Conservation (phyloP, 805 yeast genomes). For the Candida easanensis region DNA sequence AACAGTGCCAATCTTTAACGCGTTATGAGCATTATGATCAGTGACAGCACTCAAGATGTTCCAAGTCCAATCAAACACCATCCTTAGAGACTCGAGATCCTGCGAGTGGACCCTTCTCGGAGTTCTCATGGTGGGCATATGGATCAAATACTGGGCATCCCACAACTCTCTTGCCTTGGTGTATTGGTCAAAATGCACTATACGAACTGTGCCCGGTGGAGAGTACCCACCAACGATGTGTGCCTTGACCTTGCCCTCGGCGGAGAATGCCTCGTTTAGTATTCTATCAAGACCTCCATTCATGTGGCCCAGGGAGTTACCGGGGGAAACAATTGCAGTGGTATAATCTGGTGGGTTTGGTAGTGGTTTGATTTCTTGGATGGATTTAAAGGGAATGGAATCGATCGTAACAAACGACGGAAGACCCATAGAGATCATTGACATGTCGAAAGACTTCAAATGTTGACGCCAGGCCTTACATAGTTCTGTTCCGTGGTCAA, state of each 20-base stretch:
- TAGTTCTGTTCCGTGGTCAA: neutral
- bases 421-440: neutral
- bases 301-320: slow-evolving; percentile 38
- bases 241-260: slow-evolving; percentile 27
- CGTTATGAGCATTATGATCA: neutral
- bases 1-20: slow-evolving; percentile 12
- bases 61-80: slow-evolving; percentile 40
- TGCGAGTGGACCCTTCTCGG: slow-evolving; percentile 25
- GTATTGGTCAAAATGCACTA: slow-evolving; percentile 2
- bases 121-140: slow-evolving; percentile 40
- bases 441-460: slow-evolving; percentile 4
- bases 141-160: slow-evolving; percentile 31
- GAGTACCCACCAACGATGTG: slow-evolving; percentile 19
- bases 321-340: slow-evolving; percentile 38
- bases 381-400: neutral
- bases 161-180: slow-evolving; percentile 24
- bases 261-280: slow-evolving; percentile 29
- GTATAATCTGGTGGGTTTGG: neutral
- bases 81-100: slow-evolving; percentile 14
- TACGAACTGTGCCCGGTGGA: slow-evolving; percentile 20
- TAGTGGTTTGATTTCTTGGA: neutral
- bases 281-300: slow-evolving; percentile 40
- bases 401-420: neutral
- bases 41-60: slow-evolving; percentile 25
- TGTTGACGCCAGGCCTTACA: neutral